Base-by-base conservation (phyloP, 495 filamentous ascomycete genomes). In the Letharia columbiana region DNA sequence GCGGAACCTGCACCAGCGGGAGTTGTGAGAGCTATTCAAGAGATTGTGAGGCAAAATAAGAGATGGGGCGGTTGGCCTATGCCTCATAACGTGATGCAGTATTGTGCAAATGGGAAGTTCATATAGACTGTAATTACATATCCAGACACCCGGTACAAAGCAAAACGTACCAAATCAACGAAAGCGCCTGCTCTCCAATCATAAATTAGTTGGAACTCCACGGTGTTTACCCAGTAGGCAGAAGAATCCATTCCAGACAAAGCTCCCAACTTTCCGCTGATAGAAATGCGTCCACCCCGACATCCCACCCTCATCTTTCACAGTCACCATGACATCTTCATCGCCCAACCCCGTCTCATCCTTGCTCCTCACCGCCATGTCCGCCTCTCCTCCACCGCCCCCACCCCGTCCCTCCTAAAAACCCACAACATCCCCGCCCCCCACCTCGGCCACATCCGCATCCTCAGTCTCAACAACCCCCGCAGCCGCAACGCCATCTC, bases 401-500 rank as follows among this genome's bases (percentile, higher is more conserved):
- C 75, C 67, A 91, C 73, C 75, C 87, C 67, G 42, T 41, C 88
- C 10, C 76, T 90, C 40, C 84, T 98, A 72, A 85, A 86, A 65
- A 80, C 85, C 64, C 84, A 81, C 56, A 84, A 88, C 74, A 71
- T 96, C 49, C 89, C 88, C 47, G 90, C 94, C 0, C 88, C 94
- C 0, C 86, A 89, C 70, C 83, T 84, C 7, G 94, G 94, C 65
- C 87, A 87, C 76, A 93, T 98, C 74, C 87, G 89, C 54, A 83
- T 98, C 67, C 83, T 98, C 62, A 87, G 91, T 61, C 86, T 98
- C 69, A 90, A 96, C 76, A 85, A 90, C 17, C 94, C 92, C 4
- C 72, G 81, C 2, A 89, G 91, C 49, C 88, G 91, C 68, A 98
- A 98, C 72, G 92, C 94, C 59, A 89, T 98, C 76, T 97, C 93